phyloP scores from a whole-genome alignment of 1,284 basidiomycete genomes.

The Austroboletus novae-zelandiae region DNA sequence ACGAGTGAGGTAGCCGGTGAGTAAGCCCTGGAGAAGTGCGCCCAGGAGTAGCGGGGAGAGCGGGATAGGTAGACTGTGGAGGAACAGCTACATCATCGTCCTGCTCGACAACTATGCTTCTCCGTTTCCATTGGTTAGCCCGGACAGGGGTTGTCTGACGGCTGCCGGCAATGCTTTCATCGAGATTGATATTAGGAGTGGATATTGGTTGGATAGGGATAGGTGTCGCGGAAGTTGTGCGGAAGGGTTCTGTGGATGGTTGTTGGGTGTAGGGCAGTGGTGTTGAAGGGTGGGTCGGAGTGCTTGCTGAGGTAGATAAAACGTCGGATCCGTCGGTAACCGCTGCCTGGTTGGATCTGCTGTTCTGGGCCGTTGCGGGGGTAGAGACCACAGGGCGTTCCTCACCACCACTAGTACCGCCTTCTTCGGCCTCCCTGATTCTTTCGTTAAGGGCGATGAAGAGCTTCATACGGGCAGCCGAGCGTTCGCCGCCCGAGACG shows the following conservation, averaged over 20 bases:
- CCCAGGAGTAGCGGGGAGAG: constrained; percentile 34
- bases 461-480: constrained; percentile 64
- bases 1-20: constrained; percentile 44
- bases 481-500: constrained; percentile 72
- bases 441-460: constrained; percentile 61
- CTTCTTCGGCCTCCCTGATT: constrained; percentile 60
- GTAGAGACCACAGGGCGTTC: constrained; percentile 47
- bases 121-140: constrained; percentile 44
- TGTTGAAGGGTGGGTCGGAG: constrained; percentile 56
- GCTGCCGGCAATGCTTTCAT: constrained; percentile 29
- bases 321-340: constrained; percentile 65
- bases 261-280: constrained; percentile 40
- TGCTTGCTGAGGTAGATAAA: constrained; percentile 56
- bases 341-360: constrained; percentile 41
- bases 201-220: constrained; percentile 29
- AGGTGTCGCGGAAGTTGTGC: constrained; percentile 30
- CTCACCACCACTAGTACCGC: constrained; percentile 61
- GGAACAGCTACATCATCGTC: constrained; percentile 45
- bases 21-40: constrained; percentile 31
- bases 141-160: constrained; percentile 36
- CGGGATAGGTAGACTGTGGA: constrained; percentile 34
- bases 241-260: constrained; percentile 21
- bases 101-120: constrained; percentile 70
- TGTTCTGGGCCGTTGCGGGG: constrained; percentile 50
- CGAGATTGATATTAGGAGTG: constrained; percentile 28